phyloP scores from a whole-genome alignment of 768 basidiomycete genomes.

The Antrodiella citrinella region DNA sequence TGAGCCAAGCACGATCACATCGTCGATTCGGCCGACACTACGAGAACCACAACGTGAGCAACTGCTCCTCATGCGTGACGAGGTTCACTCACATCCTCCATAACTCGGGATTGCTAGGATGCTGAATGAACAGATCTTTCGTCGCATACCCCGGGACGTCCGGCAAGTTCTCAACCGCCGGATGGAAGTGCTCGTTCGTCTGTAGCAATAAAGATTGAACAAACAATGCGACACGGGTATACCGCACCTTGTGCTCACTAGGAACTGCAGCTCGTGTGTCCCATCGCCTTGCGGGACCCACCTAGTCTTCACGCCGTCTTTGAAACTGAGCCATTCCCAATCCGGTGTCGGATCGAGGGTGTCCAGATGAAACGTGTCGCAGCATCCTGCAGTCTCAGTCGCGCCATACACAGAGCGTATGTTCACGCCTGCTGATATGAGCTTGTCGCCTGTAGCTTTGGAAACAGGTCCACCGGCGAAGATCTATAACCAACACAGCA shows the following conservation, averaged over 20 bases:
- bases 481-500: not conserved
- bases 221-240: not conserved
- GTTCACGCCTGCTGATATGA: conserved; percentile 5
- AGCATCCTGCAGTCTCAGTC: conserved; percentile 2
- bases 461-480: conserved; percentile 6
- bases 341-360: not conserved
- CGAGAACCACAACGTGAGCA: conserved; percentile 36
- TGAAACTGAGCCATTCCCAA: conserved; percentile 7
- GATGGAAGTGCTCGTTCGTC: conserved; percentile 9
- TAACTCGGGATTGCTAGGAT: conserved; percentile 8
- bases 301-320: not conserved
- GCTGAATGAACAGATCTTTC: conserved; percentile 8
- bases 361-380: not conserved
- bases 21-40: conserved; percentile 5
- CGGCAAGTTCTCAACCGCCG: conserved; percentile 9
- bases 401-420: conserved; percentile 4
- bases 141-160: conserved; percentile 10
- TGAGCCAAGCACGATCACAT: conserved; percentile 5
- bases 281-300: conserved; percentile 12
- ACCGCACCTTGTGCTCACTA: conserved; percentile 8
- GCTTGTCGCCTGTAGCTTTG: not conserved
- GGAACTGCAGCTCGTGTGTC: conserved; percentile 8
- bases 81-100: conserved; percentile 8
- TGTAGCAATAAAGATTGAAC: conserved; percentile 5
- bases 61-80: no score